A percentile compares a stretch with the other conserved stretches of the same genome.
phyloP scores from a whole-genome alignment of 2,329 filamentous ascomycete genomes.

The Penicillium sp. region DNA sequence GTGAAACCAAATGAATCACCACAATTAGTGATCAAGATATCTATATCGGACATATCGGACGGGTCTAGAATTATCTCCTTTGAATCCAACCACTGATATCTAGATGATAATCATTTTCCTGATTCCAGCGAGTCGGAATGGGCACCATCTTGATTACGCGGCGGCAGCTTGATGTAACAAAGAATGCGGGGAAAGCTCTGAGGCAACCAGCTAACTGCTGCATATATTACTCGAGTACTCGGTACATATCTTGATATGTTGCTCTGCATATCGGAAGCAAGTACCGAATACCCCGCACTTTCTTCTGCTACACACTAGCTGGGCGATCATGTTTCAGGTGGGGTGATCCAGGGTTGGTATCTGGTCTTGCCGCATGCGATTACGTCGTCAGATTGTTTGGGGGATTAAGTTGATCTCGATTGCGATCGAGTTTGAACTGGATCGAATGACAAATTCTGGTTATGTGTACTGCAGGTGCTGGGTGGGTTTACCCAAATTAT shows the following conservation, averaged over 20 bases:
- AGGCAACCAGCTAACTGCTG: not conserved
- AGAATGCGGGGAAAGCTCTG: constrained; percentile 27
- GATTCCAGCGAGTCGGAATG: not conserved
- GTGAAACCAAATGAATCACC: not conserved
- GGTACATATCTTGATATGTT: not conserved
- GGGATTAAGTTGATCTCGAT: not conserved
- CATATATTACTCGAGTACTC: not conserved
- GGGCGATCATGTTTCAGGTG: not conserved
- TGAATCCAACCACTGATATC: not conserved
- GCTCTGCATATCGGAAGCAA: not conserved
- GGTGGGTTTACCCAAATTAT: no score
- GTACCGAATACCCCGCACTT: not conserved
- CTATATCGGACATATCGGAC: not conserved
- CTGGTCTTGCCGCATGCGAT: not conserved
- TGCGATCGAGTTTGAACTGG: not conserved
- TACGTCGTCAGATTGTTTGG: not conserved
- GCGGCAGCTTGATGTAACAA: constrained; percentile 19
- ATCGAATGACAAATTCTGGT: no score
- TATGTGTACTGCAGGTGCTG: no score
- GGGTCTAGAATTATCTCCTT: not conserved
- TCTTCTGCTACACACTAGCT: not conserved
- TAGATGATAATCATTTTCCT: no score
- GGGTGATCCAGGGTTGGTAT: not conserved
- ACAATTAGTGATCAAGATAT: not conserved
- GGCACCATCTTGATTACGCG: not conserved